phyloP scores from a whole-genome alignment of 495 filamentous ascomycete species.

The Penicillium alfredii region DNA sequence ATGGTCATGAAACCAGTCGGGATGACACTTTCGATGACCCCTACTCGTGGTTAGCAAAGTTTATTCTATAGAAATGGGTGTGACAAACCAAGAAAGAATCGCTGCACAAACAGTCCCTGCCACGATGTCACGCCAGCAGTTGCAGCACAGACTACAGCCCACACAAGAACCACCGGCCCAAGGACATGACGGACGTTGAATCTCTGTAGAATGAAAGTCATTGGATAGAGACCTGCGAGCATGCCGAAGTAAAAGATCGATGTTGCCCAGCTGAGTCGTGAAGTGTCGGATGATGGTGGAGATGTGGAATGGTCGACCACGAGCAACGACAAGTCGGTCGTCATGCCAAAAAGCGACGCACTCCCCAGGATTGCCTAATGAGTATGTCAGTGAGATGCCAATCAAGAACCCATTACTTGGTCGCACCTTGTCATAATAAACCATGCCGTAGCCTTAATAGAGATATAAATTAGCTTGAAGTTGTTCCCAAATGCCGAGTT shows the following conservation, averaged over 20 bases:
- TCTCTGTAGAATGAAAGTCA: conserved; percentile 62
- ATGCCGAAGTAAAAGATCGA: conserved; percentile 77
- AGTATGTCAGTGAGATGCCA: conserved; percentile 2
- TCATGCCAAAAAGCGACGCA: conserved; percentile 70
- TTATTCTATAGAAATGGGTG: not conserved
- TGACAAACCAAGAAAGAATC: conserved; percentile 58
- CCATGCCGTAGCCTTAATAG: conserved; percentile 55
- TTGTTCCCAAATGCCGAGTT: not conserved
- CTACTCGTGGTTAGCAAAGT: conserved; percentile 20
- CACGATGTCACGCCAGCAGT: conserved; percentile 61
- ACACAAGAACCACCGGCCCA: conserved; percentile 57
- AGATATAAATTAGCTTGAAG: not conserved
- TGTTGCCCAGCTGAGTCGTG: conserved; percentile 65
- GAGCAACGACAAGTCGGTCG: conserved; percentile 53
- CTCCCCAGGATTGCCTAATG: conserved; percentile 62
- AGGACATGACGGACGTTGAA: conserved; percentile 58
- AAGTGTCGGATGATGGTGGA: conserved; percentile 53
- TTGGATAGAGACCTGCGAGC: conserved; percentile 66
- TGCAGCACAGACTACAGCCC: conserved; percentile 61
- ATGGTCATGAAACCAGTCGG: conserved; percentile 66
- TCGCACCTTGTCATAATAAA: conserved; percentile 70
- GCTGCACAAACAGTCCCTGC: conserved; percentile 60
- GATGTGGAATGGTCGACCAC: conserved; percentile 46
- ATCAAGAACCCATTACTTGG: too few relatives aligned
- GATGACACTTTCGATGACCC: conserved; percentile 61